Evolutionary conservation across 1,284 basidiomycete genomes (phyloP), one percentile per base, ranked within the genome.

Genomic region (Ceraceosorus guamensis): DNA sequence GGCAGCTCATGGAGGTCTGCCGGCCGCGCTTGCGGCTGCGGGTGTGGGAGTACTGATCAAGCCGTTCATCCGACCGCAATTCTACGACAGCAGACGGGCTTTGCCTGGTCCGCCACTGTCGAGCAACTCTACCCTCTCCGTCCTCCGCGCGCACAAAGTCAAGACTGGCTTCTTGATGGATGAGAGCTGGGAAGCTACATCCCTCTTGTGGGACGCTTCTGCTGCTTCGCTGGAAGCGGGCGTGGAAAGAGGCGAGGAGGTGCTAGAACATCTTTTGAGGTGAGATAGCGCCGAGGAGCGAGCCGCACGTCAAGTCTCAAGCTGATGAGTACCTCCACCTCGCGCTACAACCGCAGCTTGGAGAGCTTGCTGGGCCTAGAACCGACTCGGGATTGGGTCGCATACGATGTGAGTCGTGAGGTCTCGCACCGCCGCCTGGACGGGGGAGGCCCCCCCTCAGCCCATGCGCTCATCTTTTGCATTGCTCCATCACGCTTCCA

Each of bases 41-140:
- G 77, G 82, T 50, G 82, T 90, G 13, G 85, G 85, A 13, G 87
- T 91, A 32, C 84, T 93, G 56, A 77, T 91, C 79, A 65, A 83
- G 61, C 76, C 83, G 1, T 80, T 81, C 59, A 82, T 85, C 6
- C 86, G 82, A 79, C 84, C 87, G 2, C 69, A 72, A 31, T 79
- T 79, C 1, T 91, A 87, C 86, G 85, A 88, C 67, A 77, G 81
- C 62, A 79, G 83, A 30, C 80, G 87, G 52, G 85, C 84, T 53
- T 76, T 88, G 16, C 80, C 85, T 33, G 89, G 89, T 0, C 87
- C 86, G 0, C 89, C 89, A 1, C 73, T 91, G 6, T 83, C 83
- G 10, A 78, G 81, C 50, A 80, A 86, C 46, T 87, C 83, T 37
- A 81, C 85, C 2, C 78, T 88, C n/a, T 78, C 81, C 6, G 80